Evolutionary conservation across 2,329 filamentous ascomycete species (phyloP).

Genomic region (Aspergillus sp.): DNA sequence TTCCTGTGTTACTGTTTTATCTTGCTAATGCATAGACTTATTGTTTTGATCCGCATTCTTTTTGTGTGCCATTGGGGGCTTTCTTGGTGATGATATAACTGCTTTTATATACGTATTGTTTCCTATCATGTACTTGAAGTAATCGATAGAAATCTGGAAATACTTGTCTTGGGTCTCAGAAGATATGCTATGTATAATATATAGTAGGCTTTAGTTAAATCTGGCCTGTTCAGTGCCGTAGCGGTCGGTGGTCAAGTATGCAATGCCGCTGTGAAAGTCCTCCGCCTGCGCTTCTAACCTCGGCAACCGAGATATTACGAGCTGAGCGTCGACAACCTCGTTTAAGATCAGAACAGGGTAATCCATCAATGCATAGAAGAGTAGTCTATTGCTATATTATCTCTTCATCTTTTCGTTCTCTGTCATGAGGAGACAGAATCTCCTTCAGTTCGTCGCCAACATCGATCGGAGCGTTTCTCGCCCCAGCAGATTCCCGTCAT

Average conservation of each 20-base stretch:
- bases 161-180: too few relatives aligned
- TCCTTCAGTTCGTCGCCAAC: constrained; percentile 2
- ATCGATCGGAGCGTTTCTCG: constrained; percentile 1
- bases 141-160: neutral
- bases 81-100: neutral
- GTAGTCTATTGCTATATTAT: neutral
- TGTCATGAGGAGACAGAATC: neutral
- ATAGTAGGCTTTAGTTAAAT: too few relatives aligned
- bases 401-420: neutral
- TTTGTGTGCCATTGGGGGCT: constrained; percentile 1
- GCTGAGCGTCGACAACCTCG: neutral
- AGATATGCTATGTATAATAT: too few relatives aligned
- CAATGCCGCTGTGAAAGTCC: neutral
- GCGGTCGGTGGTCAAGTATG: neutral
- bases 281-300: constrained; percentile 3
- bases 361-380: too few relatives aligned
- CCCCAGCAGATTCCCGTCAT: neutral
- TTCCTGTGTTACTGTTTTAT: constrained; percentile 11
- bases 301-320: constrained; percentile 2
- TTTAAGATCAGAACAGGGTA: too few relatives aligned
- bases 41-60: constrained; percentile 3
- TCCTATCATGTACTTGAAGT: constrained; percentile 1
- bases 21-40: constrained; percentile 15
- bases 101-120: neutral
- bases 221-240: too few relatives aligned